phyloP scores from a whole-genome alignment of 2,329 filamentous ascomycete species.

The Microsporum canis region DNA sequence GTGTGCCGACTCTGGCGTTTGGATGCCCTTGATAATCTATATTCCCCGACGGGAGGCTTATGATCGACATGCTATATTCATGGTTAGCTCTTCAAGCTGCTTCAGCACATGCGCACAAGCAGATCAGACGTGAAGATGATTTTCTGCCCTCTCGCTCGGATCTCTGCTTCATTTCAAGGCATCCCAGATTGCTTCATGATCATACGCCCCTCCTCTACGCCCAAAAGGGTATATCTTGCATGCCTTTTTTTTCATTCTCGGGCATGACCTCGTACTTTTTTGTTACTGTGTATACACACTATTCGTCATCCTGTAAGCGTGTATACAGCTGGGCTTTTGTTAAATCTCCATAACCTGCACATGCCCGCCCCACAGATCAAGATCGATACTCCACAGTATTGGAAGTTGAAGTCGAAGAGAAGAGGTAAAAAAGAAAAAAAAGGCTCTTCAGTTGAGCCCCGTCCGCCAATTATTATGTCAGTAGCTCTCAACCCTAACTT shows the following conservation, averaged over 20 bases:
- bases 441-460: neutral
- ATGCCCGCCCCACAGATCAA: constrained; percentile 2
- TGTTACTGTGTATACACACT: neutral
- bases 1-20: neutral
- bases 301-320: neutral
- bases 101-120: neutral
- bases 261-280: neutral
- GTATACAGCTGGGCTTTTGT: neutral
- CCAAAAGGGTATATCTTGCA: neutral
- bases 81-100: neutral
- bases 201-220: neutral
- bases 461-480: neutral
- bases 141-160: neutral
- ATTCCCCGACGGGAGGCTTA: neutral
- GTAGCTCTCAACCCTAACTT: neutral
- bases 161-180: neutral
- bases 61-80: constrained; percentile 1
- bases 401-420: neutral
- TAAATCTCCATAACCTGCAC: neutral
- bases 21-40: neutral
- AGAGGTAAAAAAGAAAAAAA: neutral
- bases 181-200: neutral
- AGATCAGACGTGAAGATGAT: neutral
- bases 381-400: neutral
- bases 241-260: neutral